These are phyloP conservation scores for Pelargonium australe DNA, from an alignment of 441 rosid genomes.

Conservation along the genomic window DNA sequence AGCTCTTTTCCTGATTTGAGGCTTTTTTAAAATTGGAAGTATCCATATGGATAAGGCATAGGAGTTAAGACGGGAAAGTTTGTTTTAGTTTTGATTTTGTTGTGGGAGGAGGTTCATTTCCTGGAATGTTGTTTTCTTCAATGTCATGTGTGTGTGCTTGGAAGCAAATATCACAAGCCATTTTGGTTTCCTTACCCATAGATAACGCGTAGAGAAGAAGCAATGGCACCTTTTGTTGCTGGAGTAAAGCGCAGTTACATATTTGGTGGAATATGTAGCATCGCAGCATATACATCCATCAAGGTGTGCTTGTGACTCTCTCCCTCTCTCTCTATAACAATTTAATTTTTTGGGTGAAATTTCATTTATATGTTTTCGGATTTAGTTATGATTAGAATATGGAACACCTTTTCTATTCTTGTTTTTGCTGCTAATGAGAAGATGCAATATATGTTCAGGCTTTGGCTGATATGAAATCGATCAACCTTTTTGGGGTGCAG, in stretches of 20 bases:
- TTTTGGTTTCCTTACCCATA: slow-evolving; percentile 20
- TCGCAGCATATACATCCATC: slow-evolving; percentile 79
- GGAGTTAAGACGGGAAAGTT: neutral
- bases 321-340: neutral
- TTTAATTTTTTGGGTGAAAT: neutral
- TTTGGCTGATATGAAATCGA: slow-evolving; percentile 70
- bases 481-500: slow-evolving; percentile 98
- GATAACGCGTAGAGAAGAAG: slow-evolving; percentile 95
- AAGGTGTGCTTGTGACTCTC: slow-evolving; percentile 47
- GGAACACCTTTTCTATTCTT: neutral
- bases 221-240: slow-evolving; percentile 84
- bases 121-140: neutral
- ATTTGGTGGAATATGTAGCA: slow-evolving; percentile 89
- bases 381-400: too few species aligned
- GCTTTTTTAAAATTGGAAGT: neutral
- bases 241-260: slow-evolving; percentile 70
- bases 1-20: neutral
- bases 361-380: too few species aligned
- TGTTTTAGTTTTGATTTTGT: neutral
- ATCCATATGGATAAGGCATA: neutral
- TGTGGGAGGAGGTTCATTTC: too few species aligned
- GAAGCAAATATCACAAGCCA: slow-evolving; percentile 7
- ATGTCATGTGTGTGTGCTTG: slow-evolving; percentile 3
- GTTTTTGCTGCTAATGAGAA: slow-evolving; percentile 19
- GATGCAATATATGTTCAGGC: slow-evolving; percentile 42